Evolutionary conservation across 106 monocot species (phyloP), one percentile per base, ranked within the genome.

Genomic region (Ottelia alismoides): DNA sequence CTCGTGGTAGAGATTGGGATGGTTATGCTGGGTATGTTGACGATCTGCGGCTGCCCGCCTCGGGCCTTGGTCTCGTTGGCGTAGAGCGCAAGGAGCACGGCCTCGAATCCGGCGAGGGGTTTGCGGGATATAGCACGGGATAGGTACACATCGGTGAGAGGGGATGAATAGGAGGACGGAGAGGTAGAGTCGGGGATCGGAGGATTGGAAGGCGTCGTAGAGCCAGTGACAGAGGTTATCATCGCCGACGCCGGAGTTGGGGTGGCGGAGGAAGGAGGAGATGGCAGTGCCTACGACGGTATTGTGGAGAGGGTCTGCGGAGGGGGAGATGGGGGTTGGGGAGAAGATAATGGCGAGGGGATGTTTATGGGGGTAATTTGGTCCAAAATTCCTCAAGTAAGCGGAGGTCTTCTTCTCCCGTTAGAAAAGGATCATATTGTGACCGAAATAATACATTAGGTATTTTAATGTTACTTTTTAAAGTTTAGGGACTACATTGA

Each of bases 211-310:
- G 7, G 85, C 67, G 56, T 86, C 77, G 61, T 86, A 81, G 57
- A 81, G 72, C 81, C 81, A 76, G 31, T 76, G 72, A 61, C 81
- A 87, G 22, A 87, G 69, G 30, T 66, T 31, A 63, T 87, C 82
- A 44, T 62, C 68, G 11, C 87, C 78, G 16, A 72, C 72, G 25
- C 87, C 82, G 27, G 87, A 75, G 9, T 5, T 24, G 11, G 70
- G 53, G 29, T 16, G 40, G 47, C 69, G 75, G 48, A 87, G 71
- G n/a, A 58, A 78, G 45, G 27, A 23, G 55, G 74, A 53, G 51
- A 78, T 49, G 2, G 31, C 27, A 23, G 28, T 25, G 27, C 27
- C 20, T 25, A 76, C 47, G 19, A 22, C 10, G 47, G 30, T 62
- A 78, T 72, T 54, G 32, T 27, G 65, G 78, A 72, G 70, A 82